Evolutionary conservation across 345 rosid species (phyloP), one percentile per base, ranked within the genome.

Genomic region (Syzygium aqueum): DNA sequence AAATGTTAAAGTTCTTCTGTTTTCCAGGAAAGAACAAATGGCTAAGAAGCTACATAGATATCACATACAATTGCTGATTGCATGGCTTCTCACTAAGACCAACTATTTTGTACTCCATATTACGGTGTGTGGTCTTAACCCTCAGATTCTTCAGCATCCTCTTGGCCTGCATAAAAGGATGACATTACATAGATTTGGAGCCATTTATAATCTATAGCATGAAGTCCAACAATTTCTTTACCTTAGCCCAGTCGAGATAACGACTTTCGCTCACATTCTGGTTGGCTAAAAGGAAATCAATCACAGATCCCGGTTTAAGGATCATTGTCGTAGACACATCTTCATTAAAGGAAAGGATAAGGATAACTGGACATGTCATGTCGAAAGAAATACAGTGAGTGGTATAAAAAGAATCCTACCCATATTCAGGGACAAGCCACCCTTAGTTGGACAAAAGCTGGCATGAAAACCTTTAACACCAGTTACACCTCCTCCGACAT

Each of bases 21-120:
- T 59, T 53, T 85, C 85, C 49, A 65, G 73, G 33, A 61, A 61
- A 51, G 53, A 28, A 46, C 51, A 57, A n/a, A n/a, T 53, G 43
- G 16, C 84, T 86, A n/a, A 78, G 21, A 84, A 65, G 51, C 17
- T n/a, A 52, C 14, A 67, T 40, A 84, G 61, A 54, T 77, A 88
- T 87, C 84, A 91, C 97, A 84, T 93, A 96, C 99, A 52, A 89
- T 88, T 91, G 99, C 92, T 92, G 94, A 90, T 91, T 90, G 93
- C 98, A 97, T 27, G 96, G 96, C 92, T 92, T 95, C 84, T 91
- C 94, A 86, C 96, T 95, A 51, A 96, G 91, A 85, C 99, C 98
- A 40, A 84, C 90, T 84, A 97, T 93, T 91, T 94, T 97, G 88
- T 87, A 94, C 92, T 96, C 97, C 93, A 89, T 92, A 89, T 94